Conservation (phyloP, 768 basidiomycete genomes). For the Pulveroboletus sp. region DNA sequence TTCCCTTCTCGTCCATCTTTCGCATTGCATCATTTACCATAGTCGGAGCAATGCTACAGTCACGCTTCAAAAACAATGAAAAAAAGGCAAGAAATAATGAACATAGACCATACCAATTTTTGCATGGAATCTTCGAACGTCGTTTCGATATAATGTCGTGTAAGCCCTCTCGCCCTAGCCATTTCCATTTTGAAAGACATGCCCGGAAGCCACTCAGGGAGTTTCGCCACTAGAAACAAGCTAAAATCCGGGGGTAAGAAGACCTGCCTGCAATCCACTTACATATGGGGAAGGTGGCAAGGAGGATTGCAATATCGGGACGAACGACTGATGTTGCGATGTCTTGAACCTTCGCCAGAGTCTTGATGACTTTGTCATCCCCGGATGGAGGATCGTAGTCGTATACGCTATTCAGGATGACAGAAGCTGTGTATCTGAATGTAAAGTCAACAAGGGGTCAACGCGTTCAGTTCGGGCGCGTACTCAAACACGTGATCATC, state of each 20-base stretch:
- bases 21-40: slow-evolving; percentile 7
- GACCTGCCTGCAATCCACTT: neutral
- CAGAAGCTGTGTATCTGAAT: slow-evolving; percentile 10
- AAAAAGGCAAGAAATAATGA: neutral
- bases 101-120: neutral
- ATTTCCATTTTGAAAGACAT: slow-evolving; percentile 11
- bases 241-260: neutral
- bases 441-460: neutral
- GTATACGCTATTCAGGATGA: slow-evolving; percentile 15
- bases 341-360: neutral
- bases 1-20: neutral
- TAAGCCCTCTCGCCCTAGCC: neutral
- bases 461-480: neutral
- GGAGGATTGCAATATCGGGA: neutral
- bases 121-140: slow-evolving; percentile 2
- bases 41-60: neutral
- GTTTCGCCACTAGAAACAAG: neutral
- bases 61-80: neutral
- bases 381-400: slow-evolving; percentile 14
- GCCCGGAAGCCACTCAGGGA: slow-evolving; percentile 10
- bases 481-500: slow-evolving; percentile 33
- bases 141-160: slow-evolving; percentile 1
- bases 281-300: slow-evolving; percentile 7
- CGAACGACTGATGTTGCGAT: neutral
- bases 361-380: slow-evolving; percentile 4